phyloP scores from a whole-genome alignment of 2,329 filamentous ascomycete genomes.

The Penicillium digitatum region DNA sequence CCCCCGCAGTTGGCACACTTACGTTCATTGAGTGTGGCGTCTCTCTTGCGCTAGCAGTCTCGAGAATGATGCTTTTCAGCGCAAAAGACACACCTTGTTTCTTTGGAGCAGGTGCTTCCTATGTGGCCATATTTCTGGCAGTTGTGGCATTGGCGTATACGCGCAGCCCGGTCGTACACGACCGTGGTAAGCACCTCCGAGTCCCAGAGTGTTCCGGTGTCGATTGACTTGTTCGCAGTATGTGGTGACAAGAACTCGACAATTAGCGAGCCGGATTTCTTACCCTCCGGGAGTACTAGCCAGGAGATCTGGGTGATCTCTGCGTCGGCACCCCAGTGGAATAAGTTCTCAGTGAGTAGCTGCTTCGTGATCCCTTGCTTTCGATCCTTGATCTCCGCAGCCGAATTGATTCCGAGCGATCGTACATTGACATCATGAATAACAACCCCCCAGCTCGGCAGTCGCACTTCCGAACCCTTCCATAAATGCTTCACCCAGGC shows the following conservation, averaged over 20 bases:
- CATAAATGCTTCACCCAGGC: no score
- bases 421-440: no score
- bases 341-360: no score
- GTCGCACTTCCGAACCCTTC: no score
- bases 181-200: not conserved
- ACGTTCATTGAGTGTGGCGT: not conserved
- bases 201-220: not conserved
- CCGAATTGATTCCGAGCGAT: no score
- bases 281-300: not conserved
- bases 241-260: not conserved
- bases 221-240: not conserved
- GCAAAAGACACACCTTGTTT: not conserved
- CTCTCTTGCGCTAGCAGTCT: not conserved
- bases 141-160: not conserved
- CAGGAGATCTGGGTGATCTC: no score
- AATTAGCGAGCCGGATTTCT: not conserved
- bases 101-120: not conserved
- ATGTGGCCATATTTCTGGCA: not conserved
- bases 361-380: no score
- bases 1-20: not conserved
- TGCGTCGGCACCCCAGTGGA: no score
- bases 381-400: no score
- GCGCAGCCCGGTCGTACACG: not conserved
- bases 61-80: not conserved
- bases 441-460: no score